These are phyloP conservation scores for Nicotiana sylvestris DNA, from an alignment of 257 asterid species.

Conservation along the genomic window DNA sequence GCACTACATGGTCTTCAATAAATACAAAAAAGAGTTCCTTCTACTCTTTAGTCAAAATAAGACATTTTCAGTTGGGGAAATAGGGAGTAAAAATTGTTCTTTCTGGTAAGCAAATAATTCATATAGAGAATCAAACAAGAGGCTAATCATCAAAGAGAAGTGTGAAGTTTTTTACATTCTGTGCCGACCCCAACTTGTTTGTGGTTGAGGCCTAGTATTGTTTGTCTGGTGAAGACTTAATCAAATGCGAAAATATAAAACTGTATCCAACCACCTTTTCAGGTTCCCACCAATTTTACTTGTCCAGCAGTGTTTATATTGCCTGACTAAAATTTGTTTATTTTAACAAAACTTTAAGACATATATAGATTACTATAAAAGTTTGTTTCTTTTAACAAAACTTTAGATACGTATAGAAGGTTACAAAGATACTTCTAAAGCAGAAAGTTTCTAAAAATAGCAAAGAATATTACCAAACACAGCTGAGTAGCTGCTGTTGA, in stretches of 20 bases:
- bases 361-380: neutral
- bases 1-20: neutral
- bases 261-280: neutral
- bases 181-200: too few relatives aligned
- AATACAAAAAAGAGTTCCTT: neutral
- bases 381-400: neutral
- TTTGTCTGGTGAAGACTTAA: neutral
- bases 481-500: slow-evolving; percentile 69
- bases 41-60: neutral
- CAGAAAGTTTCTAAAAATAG: neutral
- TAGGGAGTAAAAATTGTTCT: neutral
- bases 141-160: neutral
- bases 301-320: neutral
- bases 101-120: neutral
- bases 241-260: neutral
- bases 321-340: neutral
- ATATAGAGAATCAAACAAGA: neutral
- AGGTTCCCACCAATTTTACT: neutral
- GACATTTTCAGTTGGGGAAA: neutral
- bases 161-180: neutral
- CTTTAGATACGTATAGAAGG: neutral
- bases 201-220: too few relatives aligned
- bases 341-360: neutral
- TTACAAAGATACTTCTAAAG: neutral
- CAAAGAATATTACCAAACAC: slow-evolving; percentile 53